Conservation (phyloP, 176 grass and related monocot genomes). For the Olyra latifolia region DNA sequence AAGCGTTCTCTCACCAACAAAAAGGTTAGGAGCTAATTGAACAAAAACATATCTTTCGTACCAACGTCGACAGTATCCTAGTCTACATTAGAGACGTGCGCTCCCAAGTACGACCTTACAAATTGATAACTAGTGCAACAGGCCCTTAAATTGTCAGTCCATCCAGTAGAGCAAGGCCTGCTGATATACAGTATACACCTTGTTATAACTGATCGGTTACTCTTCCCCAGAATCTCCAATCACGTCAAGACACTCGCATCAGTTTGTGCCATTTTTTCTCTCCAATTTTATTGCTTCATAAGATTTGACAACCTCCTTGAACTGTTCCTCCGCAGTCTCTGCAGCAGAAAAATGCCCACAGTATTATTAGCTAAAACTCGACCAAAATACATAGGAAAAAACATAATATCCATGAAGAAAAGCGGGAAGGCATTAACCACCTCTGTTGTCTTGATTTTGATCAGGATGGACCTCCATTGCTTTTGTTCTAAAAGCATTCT, state of each 20-base stretch:
- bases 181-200: background rate
- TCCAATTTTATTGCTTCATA: conserved; percentile 90
- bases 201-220: background rate
- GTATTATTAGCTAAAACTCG: background rate
- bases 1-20: too few species aligned
- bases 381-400: background rate
- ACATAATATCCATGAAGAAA: conserved; percentile 1
- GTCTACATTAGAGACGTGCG: conserved; percentile 19
- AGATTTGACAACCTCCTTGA: conserved; percentile 90
- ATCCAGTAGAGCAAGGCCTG: conserved; percentile 17
- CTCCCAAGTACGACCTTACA: background rate
- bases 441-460: conserved; percentile 96
- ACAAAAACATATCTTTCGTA: conserved; percentile 5
- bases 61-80: conserved; percentile 32
- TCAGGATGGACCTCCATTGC: conserved; percentile 98
- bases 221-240: background rate
- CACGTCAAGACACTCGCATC: background rate
- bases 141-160: background rate
- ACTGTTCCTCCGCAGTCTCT: conserved; percentile 83
- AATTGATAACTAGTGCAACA: conserved; percentile 14
- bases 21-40: background rate
- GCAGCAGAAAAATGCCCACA: conserved; percentile 23
- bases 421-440: conserved; percentile 21
- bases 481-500: conserved; percentile 96
- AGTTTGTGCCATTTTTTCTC: conserved; percentile 57